Percentiles rank a stretch among this genome's conserved stretches.
Evolutionary conservation across 2,329 filamentous ascomycete species (phyloP).

Genomic region (Hymenoscyphus scutula): DNA sequence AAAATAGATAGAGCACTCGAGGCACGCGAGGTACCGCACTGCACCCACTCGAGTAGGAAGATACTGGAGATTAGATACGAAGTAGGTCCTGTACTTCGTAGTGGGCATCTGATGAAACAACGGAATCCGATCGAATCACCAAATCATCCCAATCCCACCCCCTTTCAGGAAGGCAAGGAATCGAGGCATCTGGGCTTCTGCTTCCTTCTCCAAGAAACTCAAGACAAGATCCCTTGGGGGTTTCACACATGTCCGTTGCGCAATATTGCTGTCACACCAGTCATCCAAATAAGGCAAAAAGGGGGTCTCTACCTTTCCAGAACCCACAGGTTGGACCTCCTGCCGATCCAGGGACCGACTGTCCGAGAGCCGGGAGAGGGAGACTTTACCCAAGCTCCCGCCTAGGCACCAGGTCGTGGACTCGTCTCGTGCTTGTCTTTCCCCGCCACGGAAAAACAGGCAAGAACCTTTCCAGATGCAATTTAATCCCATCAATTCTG

Average conservation of each 20-base stretch:
- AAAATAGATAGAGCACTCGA: neutral
- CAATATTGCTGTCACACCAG: conserved; percentile 3
- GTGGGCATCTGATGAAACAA: neutral
- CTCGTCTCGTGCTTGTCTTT: too few relatives aligned
- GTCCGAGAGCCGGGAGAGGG: conserved; percentile 1
- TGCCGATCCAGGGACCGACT: conserved; percentile 5
- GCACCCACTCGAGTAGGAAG: too few relatives aligned
- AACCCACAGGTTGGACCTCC: neutral
- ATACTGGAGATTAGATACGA: too few relatives aligned
- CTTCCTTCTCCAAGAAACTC: neutral
- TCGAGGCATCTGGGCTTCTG: neutral
- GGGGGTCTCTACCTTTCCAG: neutral
- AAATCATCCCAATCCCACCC: too few relatives aligned
- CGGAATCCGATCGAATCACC: conserved; percentile 5
- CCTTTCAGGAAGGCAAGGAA: neutral
- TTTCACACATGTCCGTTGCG: neutral
- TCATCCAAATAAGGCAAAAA: neutral
- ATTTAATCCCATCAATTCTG: neutral
- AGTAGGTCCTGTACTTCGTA: too few relatives aligned
- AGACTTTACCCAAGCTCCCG: neutral
- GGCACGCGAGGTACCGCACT: too few relatives aligned
- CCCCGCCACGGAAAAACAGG: too few relatives aligned
- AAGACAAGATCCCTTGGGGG: neutral
- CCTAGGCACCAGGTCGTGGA: neutral
- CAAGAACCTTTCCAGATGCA: neutral